A percentile compares a stretch with the other conserved stretches of the same genome.
phyloP scores from a whole-genome alignment of 352 stramenopile species.

The Pythium aquatile region DNA sequence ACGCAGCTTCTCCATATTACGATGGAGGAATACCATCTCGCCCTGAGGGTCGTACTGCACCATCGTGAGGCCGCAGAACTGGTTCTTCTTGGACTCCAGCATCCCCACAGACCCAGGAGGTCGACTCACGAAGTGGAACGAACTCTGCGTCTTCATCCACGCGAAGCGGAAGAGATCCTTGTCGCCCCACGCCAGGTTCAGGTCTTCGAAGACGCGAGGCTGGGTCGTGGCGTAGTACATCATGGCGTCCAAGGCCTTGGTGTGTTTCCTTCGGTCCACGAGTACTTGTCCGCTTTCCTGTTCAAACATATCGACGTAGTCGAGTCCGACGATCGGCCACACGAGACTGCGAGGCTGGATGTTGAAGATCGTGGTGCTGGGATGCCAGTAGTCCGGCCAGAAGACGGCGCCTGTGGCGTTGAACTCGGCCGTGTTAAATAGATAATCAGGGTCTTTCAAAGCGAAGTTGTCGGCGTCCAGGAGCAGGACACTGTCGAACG shows the following conservation, averaged over 20 bases:
- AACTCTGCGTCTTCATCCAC: no score
- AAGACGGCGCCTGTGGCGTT: conserved; percentile 48
- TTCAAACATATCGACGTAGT: conserved; percentile 59
- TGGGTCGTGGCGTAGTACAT: conserved; percentile 46
- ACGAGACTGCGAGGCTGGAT: conserved; percentile 61
- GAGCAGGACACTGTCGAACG: conserved; percentile 63
- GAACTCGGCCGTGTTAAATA: conserved; percentile 54
- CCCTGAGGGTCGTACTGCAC: no score
- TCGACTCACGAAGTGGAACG: no score
- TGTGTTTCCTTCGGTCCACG: conserved; percentile 42
- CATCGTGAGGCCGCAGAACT: no score
- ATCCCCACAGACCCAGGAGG: no score
- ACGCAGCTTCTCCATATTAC: no score
- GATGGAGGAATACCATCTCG: no score
- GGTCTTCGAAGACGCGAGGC: no score
- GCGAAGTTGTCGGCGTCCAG: conserved; percentile 72
- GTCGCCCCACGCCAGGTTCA: no score
- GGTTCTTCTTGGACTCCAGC: no score
- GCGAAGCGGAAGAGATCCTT: no score
- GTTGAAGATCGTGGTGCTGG: conserved; percentile 72
- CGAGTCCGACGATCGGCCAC: conserved; percentile 58
- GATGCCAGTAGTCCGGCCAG: conserved; percentile 71
- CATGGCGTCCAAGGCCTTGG: conserved; percentile 45
- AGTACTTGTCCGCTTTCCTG: conserved; percentile 55
- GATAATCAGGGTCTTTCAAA: conserved; percentile 47